Conservation (phyloP, 352 stramenopile species). For the Halophytophthora polymorphica region DNA sequence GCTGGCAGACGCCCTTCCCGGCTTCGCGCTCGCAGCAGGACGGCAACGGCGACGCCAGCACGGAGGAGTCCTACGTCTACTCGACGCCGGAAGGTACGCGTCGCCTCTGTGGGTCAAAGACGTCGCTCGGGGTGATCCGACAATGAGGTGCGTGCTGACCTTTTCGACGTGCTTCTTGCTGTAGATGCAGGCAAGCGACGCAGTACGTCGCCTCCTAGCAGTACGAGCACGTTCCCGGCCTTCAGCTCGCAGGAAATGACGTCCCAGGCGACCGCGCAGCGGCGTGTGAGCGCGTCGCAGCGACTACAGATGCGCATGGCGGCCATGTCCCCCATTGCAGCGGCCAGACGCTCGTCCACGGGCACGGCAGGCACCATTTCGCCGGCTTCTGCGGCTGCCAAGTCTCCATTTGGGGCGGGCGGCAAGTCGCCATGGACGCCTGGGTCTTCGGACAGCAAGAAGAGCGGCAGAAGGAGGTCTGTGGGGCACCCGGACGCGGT, state of each 20-base stretch:
- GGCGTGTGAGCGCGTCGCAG: slow-evolving; percentile 26
- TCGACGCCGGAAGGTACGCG: slow-evolving; percentile 33
- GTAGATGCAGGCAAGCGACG: not conserved
- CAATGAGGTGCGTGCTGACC: not conserved
- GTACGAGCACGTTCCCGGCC: slow-evolving; percentile 43
- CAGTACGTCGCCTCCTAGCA: slow-evolving; percentile 8
- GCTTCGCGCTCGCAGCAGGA: slow-evolving; percentile 13
- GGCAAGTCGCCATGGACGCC: slow-evolving; percentile 30
- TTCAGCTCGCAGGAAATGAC: slow-evolving; percentile 62
- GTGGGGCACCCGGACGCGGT: slow-evolving; percentile 6
- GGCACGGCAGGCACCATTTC: slow-evolving; percentile 25
- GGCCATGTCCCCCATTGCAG: slow-evolving; percentile 59
- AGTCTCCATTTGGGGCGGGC: slow-evolving; percentile 22
- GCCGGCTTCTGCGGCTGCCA: slow-evolving; percentile 19
- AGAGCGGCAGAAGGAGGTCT: slow-evolving; percentile 12
- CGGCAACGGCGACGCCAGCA: slow-evolving; percentile 14
- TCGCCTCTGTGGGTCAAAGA: not conserved
- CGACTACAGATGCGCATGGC: slow-evolving; percentile 47
- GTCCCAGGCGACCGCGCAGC: not conserved
- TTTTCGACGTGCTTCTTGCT: not conserved
- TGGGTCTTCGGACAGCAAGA: slow-evolving; percentile 12
- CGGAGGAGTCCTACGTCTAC: slow-evolving; percentile 69
- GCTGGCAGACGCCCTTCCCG: slow-evolving; percentile 25
- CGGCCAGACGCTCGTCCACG: slow-evolving; percentile 20
- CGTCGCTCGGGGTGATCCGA: no score